Base-by-base conservation (phyloP, 495 filamentous ascomycete species). In the Tuber borchii region DNA sequence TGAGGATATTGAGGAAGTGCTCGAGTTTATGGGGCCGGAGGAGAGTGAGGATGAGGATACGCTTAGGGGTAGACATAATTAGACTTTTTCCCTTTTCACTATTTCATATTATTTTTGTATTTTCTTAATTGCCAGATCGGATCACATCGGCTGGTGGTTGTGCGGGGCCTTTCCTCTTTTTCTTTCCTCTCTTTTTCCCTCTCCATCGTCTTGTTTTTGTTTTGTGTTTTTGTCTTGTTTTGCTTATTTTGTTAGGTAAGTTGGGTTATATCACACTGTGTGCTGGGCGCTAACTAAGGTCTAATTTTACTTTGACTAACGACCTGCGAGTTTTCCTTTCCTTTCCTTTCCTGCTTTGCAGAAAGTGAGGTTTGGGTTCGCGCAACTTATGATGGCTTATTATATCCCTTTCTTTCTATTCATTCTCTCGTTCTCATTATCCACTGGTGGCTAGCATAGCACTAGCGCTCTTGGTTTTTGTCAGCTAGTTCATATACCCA, bases 1-100 rank as follows among this genome's bases (percentile, higher is more conserved):
- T 45, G 89, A 92, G 76, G 92, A 93, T 73, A 90, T 90, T 43
- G 90, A 90, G 70, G 89, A 90, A 76, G 87, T 84, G 68, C 44
- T 61, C 34, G 80, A 81, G 70, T 81, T 81, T 78, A 65, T 81
- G 69, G 75, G 79, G 31, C 79, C 79, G 12, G 79, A 78, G 6
- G 79, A 81, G 70, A 84, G 83, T 40, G 85, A 85, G 70, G 83
- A 85, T 65, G 79, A 84, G 68, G 80, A 83, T 71, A 84, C 84
- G 61, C 83, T 86, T 73, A 81, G 81, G 70, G 78, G 81, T 19
- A 82, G 81, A 74, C 74, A 79, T 71, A 77, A 77, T 70, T 82
- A 78, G 73, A 48, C 26, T 34, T 65, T 61, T 65, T 7, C 26
- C 2, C n/a, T 61, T 61, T 31, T 10, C 20, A 9, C 10, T 56